Evolutionary conservation across 163 green algal species (phyloP), one percentile per base, ranked within the genome.

Genomic region (Chlorella variabilis): DNA sequence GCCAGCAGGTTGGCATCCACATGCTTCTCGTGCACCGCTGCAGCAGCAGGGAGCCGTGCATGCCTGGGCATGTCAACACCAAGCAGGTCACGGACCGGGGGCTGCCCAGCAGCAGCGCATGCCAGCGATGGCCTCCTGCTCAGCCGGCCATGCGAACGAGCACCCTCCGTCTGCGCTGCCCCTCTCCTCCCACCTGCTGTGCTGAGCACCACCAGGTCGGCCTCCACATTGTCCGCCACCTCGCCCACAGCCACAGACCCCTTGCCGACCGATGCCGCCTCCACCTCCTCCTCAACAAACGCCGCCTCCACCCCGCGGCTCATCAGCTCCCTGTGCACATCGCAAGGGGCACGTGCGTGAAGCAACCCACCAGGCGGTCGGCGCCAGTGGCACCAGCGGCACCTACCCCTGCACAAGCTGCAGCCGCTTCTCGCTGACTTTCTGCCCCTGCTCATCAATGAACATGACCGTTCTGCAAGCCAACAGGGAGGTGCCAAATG

Each of bases 1-100:
- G 91, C 91, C 25, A 95, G 84, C 38, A 95, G 77, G 80, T 95
- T 95, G 49, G 83, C 88, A 77, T 95, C 88, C 17, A 94, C 80
- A 23, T 78, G 74, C 66, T 93, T 88, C 31, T 84, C 54, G 69
- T 94, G 91, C 6, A 94, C 81, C 25, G 77, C 82, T 66, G 84
- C 73, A 70, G 33, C n/a, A n/a, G n/a, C n/a, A n/a, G 33, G 20
- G 21, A 27, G 31, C 27, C 5, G 48, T 2, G 45, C 6, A 33
- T 11, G 36, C 34, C 1, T 23, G 36, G 8, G 63, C 36, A 71
- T 6, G 63, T 73, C 36, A 25, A 25, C 62, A 48, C 18, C 63
- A 71, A 8, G 29, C 4, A 42, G 61, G 61, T 8, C 13, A 9
- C 2, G 61, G 13, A 69, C 9, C 11, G 45, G 29, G 20, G 61